Evolutionary conservation across 345 rosid species (phyloP).

Genomic region (Murraya paniculata): DNA sequence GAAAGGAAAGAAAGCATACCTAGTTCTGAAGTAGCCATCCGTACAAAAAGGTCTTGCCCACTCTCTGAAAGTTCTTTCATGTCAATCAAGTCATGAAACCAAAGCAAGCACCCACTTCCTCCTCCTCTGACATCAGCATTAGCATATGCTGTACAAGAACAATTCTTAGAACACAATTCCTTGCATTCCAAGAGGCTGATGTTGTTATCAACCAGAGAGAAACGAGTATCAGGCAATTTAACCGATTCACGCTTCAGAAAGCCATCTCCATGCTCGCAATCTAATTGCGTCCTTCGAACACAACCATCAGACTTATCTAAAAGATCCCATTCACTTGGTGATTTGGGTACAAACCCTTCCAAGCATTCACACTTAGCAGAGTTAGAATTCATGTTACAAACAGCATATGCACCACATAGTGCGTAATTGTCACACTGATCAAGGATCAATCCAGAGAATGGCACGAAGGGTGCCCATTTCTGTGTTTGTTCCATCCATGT

Average conservation of each 20-base stretch:
- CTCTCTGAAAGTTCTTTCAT: slow-evolving; percentile 14
- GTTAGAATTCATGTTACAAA: slow-evolving; percentile 28
- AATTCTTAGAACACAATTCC: slow-evolving; percentile 33
- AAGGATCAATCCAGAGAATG: background rate
- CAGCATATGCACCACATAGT: slow-evolving; percentile 43
- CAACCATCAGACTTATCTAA: slow-evolving; percentile 51
- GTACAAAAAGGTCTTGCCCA: slow-evolving; percentile 24
- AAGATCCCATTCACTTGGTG: slow-evolving; percentile 35
- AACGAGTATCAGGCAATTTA: slow-evolving; percentile 43
- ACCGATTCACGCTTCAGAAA: slow-evolving; percentile 27
- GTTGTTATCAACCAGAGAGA: slow-evolving; percentile 18
- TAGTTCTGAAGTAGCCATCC: slow-evolving; percentile 22
- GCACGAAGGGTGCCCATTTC: background rate
- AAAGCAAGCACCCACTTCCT: slow-evolving; percentile 51
- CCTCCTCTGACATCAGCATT: slow-evolving; percentile 31
- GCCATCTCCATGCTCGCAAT: slow-evolving; percentile 33
- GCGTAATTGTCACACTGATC: slow-evolving; percentile 13
- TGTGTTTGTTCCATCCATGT: background rate
- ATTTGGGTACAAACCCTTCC: slow-evolving; percentile 41
- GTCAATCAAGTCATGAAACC: slow-evolving; percentile 46
- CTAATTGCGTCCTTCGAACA: slow-evolving; percentile 30
- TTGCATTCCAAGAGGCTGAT: slow-evolving; percentile 28
- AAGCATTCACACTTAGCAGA: slow-evolving; percentile 40
- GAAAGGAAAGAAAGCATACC: slow-evolving; percentile 12
- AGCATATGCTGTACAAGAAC: slow-evolving; percentile 53